These are phyloP conservation scores for Afroboletus lepidellus DNA, from an alignment of 1,284 basidiomycete genomes.

Conservation along the genomic window DNA sequence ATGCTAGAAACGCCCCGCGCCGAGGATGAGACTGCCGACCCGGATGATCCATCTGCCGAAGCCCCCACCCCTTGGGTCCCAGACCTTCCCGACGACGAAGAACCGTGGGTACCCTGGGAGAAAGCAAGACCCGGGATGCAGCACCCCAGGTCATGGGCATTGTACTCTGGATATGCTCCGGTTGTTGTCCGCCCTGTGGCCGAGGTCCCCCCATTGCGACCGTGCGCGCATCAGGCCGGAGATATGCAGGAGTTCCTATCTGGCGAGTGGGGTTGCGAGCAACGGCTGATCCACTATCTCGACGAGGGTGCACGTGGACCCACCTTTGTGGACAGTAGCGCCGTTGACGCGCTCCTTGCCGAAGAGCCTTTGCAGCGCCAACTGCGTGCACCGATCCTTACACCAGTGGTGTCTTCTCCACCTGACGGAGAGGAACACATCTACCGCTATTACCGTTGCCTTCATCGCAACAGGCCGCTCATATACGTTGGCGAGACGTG, in stretches of 20 bases:
- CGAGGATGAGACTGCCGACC: background rate
- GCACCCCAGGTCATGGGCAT: background rate
- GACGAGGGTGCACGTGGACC: slow-evolving; percentile 19
- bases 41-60: background rate
- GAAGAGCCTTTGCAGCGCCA: slow-evolving; percentile 8
- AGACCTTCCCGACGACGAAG: slow-evolving; percentile 17
- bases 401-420: slow-evolving; percentile 2
- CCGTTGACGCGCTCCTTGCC: background rate
- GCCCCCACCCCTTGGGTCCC: background rate
- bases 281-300: slow-evolving; percentile 18
- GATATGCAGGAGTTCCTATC: slow-evolving; percentile 8
- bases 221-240: background rate
- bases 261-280: background rate
- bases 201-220: background rate
- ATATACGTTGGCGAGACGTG: slow-evolving; percentile 16
- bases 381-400: slow-evolving; percentile 7
- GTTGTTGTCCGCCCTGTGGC: background rate
- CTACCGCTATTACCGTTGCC: slow-evolving; percentile 7
- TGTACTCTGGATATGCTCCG: slow-evolving; percentile 1
- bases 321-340: slow-evolving; percentile 18
- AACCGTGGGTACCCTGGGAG: slow-evolving; percentile 20
- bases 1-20: background rate
- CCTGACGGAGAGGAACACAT: slow-evolving; percentile 16
- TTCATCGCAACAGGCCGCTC: too few species aligned
- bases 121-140: background rate